Evolutionary conservation across 176 grass and related monocot genomes (phyloP).

Genomic region (Musa troglodytarum): DNA sequence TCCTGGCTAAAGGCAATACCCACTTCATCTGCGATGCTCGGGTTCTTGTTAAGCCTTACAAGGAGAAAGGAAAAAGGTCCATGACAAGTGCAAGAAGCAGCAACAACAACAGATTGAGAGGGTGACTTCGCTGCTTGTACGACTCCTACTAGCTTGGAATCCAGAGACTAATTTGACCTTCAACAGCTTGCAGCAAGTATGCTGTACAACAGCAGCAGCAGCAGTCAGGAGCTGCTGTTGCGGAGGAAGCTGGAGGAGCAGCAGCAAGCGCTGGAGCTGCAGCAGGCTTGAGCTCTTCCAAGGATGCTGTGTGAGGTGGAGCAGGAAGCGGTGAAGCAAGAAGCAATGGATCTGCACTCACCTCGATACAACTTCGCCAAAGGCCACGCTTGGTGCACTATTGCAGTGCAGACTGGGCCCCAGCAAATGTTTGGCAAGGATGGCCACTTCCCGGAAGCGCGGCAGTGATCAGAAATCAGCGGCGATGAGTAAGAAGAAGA

Average conservation of each 20-base stretch:
- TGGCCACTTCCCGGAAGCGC: too few relatives aligned
- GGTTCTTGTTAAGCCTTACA: slow-evolving; percentile 88
- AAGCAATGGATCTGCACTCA: too few relatives aligned
- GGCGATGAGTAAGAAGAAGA: too few relatives aligned
- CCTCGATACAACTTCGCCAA: too few relatives aligned
- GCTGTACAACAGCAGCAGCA: slow-evolving; percentile 35
- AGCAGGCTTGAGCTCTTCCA: neutral
- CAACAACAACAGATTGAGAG: slow-evolving; percentile 28
- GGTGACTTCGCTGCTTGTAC: neutral
- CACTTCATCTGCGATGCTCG: slow-evolving; percentile 93
- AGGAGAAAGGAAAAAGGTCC: slow-evolving; percentile 90
- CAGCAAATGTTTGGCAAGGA: too few relatives aligned
- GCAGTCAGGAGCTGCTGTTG: slow-evolving; percentile 21
- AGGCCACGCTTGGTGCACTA: too few relatives aligned
- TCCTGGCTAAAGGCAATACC: slow-evolving; percentile 85
- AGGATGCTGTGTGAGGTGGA: too few relatives aligned
- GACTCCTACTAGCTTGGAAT: slow-evolving; percentile 5
- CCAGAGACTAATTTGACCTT: slow-evolving; percentile 65
- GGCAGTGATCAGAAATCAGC: too few relatives aligned
- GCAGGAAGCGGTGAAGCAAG: too few relatives aligned
- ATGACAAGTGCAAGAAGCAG: slow-evolving; percentile 80
- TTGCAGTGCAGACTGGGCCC: too few relatives aligned
- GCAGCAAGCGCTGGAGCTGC: slow-evolving; percentile 63
- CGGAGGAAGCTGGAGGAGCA: slow-evolving; percentile 76
- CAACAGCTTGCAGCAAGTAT: slow-evolving; percentile 68